Evolutionary conservation across 192 early-diverging fungal genomes (phyloP), one percentile per base, ranked within the genome.

Genomic region (Entomortierella beljakovae): DNA sequence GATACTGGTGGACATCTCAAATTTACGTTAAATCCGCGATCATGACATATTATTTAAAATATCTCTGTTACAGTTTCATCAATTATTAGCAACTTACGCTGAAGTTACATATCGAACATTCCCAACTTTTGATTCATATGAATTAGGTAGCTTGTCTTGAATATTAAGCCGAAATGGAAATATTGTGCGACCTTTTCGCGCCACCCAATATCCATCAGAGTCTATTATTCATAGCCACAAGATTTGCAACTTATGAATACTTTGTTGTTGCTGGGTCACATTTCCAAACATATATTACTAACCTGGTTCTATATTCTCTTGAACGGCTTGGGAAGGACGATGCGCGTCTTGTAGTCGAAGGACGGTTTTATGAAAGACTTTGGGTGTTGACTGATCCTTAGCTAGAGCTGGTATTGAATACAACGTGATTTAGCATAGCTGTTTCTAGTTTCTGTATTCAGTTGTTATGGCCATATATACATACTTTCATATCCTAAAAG

Each of bases 401-500:
- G 68, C 35, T 31, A 65, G 49, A 25, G 75, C 75, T 79, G 60
- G 2, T 25, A 11, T 3, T 0, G 1, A 65, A 34, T 25, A 20
- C 18, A 16, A 16, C 16, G 40, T 20, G 60, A 5, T 48, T 13
- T 49, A 28, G 16, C 10, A 61, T 32, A 31, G 13, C 4, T 64
- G 8, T 1, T 15, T 40, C 5, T 42, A 38, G 8, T 42, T 1
- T 40, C 8, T 20, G 22, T 15, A 13, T 7, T 23, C 22, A 25
- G 33, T 20, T 6, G 28, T 40, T 13, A 6, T 40, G 26, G n/a
- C 22, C n/a, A 6, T 2, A n/a, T 6, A 25, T 0, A 6, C n/a
- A 34, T 61, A 79, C 75, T 68, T 65, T 79, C 75, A 65, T 79
- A 79, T 52, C 75, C 75, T 26, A 79, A 35, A 28, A 79, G 63